Evolutionary conservation across 768 basidiomycete species (phyloP).

Genomic region (Kondoa malvinella): DNA sequence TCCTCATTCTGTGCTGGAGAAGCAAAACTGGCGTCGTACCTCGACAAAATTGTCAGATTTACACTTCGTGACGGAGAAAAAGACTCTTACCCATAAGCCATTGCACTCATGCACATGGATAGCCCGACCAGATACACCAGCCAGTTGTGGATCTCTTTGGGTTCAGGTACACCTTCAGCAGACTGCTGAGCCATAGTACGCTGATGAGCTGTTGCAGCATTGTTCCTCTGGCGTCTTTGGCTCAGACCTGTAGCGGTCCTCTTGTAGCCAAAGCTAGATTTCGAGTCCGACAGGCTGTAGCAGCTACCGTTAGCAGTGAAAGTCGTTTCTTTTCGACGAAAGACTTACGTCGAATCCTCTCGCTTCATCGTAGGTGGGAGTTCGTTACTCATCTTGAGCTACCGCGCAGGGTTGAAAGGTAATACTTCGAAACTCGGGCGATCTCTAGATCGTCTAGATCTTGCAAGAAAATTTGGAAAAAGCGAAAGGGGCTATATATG

Average conservation of each 20-base stretch:
- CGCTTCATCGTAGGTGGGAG: background rate
- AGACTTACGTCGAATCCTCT: background rate
- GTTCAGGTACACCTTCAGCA: slow-evolving; percentile 15
- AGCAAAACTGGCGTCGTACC: slow-evolving; percentile 1
- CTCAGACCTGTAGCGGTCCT: background rate
- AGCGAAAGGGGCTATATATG: too few relatives aligned
- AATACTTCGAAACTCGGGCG: too few relatives aligned
- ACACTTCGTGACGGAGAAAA: background rate
- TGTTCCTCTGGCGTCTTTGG: slow-evolving; percentile 1
- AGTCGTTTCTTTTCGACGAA: background rate
- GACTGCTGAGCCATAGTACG: slow-evolving; percentile 8
- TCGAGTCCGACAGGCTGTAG: background rate
- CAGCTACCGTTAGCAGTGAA: background rate
- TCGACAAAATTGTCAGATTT: background rate
- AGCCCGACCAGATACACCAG: slow-evolving; percentile 18
- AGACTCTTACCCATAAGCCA: slow-evolving; percentile 19
- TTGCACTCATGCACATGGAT: slow-evolving; percentile 22
- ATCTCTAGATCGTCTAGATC: too few relatives aligned
- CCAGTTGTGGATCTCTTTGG: slow-evolving; percentile 18
- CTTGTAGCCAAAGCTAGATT: background rate
- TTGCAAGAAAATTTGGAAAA: too few relatives aligned
- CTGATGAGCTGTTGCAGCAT: slow-evolving; percentile 5
- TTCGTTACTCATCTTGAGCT: background rate
- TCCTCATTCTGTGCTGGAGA: too few relatives aligned
- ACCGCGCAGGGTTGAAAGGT: background rate